Evolutionary conservation across 306 rosid genomes (phyloP).

Genomic region (Myrica gale): DNA sequence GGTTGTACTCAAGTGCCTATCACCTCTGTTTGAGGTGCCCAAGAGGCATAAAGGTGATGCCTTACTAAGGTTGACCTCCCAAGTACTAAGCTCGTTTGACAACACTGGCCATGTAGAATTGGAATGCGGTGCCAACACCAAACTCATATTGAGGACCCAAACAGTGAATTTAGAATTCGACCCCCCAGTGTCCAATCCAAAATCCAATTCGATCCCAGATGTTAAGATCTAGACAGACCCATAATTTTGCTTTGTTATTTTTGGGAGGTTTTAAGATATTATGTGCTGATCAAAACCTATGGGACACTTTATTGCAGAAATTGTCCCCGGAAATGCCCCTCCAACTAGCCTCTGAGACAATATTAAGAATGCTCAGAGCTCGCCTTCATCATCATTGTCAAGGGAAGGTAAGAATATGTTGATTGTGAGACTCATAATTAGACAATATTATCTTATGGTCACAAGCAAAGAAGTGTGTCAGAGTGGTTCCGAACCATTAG

Average conservation of each 20-base stretch:
- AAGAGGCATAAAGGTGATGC: no score
- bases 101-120: not conserved
- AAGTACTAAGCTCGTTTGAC: no score
- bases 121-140: not conserved
- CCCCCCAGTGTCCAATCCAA: not conserved
- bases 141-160: not conserved
- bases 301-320: constrained; percentile 52
- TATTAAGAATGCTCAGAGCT: constrained; percentile 88
- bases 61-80: no score
- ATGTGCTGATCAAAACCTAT: constrained; percentile 16
- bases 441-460: not conserved
- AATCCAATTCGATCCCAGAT: not conserved
- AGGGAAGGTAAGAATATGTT: constrained; percentile 63
- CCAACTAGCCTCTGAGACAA: constrained; percentile 93
- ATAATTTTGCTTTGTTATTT: not conserved
- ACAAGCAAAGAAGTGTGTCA: not conserved
- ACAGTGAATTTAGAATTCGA: not conserved
- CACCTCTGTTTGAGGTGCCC: no score
- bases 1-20: no score
- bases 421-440: constrained; percentile 11
- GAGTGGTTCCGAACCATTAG: no score
- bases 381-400: constrained; percentile 89
- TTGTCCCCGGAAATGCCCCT: constrained; percentile 92
- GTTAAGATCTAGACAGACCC: not conserved
- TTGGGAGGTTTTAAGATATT: not conserved